Evolutionary conservation across 345 rosid genomes (phyloP).

Genomic region (Lepidium sativum): DNA sequence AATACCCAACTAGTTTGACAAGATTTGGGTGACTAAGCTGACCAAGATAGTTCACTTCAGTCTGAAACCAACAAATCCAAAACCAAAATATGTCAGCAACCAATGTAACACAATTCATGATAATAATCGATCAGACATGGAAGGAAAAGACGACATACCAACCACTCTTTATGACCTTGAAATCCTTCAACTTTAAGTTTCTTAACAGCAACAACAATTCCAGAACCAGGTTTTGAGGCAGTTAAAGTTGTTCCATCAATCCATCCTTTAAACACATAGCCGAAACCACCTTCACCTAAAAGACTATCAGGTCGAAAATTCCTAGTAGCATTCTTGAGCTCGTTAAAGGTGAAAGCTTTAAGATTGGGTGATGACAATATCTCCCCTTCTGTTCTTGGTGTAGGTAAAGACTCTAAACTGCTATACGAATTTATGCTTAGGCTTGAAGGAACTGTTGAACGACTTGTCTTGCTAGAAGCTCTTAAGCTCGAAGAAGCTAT

Average conservation of each 20-base stretch:
- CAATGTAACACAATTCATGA: neutral
- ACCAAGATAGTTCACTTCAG: slow-evolving; percentile 94
- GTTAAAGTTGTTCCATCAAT: slow-evolving; percentile 60
- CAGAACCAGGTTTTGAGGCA: slow-evolving; percentile 78
- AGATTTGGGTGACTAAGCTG: slow-evolving; percentile 91
- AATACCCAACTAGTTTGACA: slow-evolving; percentile 82
- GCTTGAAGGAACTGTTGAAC: slow-evolving; percentile 55
- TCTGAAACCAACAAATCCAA: slow-evolving; percentile 38
- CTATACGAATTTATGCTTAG: slow-evolving; percentile 59
- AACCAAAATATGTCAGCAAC: neutral
- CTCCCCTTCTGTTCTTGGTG: slow-evolving; percentile 89
- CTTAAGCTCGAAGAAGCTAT: slow-evolving; percentile 44
- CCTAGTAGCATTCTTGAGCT: slow-evolving; percentile 79
- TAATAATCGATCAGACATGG: neutral
- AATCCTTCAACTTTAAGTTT: slow-evolving; percentile 90
- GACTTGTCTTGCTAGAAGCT: slow-evolving; percentile 64
- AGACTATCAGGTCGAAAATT: slow-evolving; percentile 88
- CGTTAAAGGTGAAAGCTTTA: slow-evolving; percentile 69
- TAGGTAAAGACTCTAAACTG: slow-evolving; percentile 49
- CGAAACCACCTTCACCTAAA: slow-evolving; percentile 97
- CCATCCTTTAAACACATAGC: slow-evolving; percentile 95
- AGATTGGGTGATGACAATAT: slow-evolving; percentile 81
- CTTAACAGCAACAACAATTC: slow-evolving; percentile 94
- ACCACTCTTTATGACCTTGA: slow-evolving; percentile 99
- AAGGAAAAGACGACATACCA: slow-evolving; percentile 40